phyloP scores from a whole-genome alignment of 2,329 filamentous ascomycete species.

The Cercospora janseana region DNA sequence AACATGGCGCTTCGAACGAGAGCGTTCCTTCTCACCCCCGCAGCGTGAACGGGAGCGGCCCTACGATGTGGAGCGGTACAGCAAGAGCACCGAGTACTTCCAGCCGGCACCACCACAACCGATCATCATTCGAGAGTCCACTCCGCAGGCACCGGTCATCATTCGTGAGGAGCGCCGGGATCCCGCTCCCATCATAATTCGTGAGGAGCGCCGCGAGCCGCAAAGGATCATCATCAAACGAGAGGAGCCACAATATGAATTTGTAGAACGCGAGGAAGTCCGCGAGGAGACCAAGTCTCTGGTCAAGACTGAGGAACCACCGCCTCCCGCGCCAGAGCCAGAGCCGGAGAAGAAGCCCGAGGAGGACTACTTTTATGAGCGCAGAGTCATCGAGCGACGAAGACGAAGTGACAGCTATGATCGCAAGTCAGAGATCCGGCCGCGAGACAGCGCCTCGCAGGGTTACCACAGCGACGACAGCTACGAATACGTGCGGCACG shows the following conservation, averaged over 20 bases:
- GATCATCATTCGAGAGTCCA: conserved; percentile 54
- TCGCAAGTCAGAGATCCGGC: conserved; percentile 49
- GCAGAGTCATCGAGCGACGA: conserved; percentile 53
- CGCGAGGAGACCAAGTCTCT: conserved; percentile 48
- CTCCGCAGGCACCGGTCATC: conserved; percentile 47
- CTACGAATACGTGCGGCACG: conserved; percentile 55
- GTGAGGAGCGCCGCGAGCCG: conserved; percentile 48
- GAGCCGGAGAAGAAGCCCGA: conserved; percentile 42
- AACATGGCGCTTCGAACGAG: conserved; percentile 54
- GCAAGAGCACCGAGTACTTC: conserved; percentile 54
- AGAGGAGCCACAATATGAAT: conserved; percentile 57
- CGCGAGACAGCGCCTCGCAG: conserved; percentile 54
- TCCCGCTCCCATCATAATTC: conserved; percentile 53
- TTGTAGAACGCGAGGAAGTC: conserved; percentile 57
- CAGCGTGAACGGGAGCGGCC: conserved; percentile 40
- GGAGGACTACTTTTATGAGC: conserved; percentile 62
- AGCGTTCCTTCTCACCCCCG: conserved; percentile 48
- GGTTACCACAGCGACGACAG: conserved; percentile 60
- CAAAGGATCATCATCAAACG: conserved; percentile 55
- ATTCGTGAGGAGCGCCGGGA: conserved; percentile 52
- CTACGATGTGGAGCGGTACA: conserved; percentile 52
- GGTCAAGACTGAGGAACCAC: conserved; percentile 43
- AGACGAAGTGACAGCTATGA: conserved; percentile 44
- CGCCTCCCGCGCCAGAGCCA: conserved; percentile 33
- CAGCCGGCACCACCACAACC: conserved; percentile 47